Conservation (phyloP, 83 land plant genomes). For the Picea mariana region DNA sequence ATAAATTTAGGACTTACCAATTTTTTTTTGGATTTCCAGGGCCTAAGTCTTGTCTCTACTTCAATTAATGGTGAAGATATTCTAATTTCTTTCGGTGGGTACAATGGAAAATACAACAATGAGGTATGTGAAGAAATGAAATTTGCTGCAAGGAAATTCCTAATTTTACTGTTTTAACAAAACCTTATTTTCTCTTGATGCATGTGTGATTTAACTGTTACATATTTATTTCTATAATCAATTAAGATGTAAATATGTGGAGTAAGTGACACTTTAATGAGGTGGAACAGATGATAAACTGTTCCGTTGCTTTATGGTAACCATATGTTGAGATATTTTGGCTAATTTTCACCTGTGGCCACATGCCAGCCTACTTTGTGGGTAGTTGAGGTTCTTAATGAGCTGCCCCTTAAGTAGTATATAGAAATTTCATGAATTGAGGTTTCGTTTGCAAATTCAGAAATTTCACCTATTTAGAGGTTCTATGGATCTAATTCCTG, state of each 20-base stretch:
- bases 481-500: too few species aligned
- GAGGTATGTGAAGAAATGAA: constrained; percentile 47
- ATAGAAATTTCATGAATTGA: too few species aligned
- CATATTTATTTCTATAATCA: not conserved
- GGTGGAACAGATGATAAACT: too few species aligned
- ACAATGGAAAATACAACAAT: constrained; percentile 75
- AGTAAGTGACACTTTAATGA: not conserved
- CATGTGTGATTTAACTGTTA: not conserved
- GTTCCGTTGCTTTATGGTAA: too few species aligned
- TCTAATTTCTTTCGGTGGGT: constrained; percentile 80
- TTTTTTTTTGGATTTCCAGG: constrained; percentile 42
- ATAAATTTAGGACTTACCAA: not conserved
- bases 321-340: too few species aligned
- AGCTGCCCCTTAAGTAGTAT: too few species aligned
- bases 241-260: not conserved
- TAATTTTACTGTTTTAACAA: not conserved
- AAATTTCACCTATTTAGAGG: too few species aligned
- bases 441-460: too few species aligned
- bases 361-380: too few species aligned
- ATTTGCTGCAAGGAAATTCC: not conserved
- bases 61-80: constrained; percentile 48
- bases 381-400: too few species aligned
- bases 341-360: too few species aligned
- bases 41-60: constrained; percentile 55
- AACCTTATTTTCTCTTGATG: not conserved